Conservation (phyloP, 306 rosid species). For the Prunus mume region DNA sequence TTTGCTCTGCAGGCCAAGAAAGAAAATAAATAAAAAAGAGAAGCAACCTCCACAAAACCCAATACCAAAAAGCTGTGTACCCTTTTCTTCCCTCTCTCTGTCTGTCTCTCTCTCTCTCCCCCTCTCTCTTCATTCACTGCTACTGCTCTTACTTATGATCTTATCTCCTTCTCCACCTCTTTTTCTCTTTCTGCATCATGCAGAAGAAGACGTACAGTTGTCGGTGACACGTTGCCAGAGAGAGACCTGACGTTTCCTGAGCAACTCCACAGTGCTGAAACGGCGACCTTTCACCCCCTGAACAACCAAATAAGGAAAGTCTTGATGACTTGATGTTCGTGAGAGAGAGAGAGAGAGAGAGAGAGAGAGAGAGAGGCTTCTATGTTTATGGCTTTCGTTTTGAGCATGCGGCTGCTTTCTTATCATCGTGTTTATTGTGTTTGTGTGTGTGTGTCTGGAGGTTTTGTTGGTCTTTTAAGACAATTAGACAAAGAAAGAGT, state of each 20-base stretch:
- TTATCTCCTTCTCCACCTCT: not conserved
- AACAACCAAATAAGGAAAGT: constrained; percentile 15
- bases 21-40: not conserved
- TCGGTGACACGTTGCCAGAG: constrained; percentile 23
- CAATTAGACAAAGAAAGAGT: not conserved
- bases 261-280: not conserved
- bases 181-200: constrained; percentile 26
- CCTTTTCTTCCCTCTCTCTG: constrained; percentile 11
- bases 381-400: not conserved
- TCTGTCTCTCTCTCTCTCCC: not conserved
- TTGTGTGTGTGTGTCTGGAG: too few species aligned
- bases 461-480: not conserved
- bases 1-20: constrained; percentile 10
- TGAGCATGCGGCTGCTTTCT: not conserved
- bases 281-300: not conserved
- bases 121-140: constrained; percentile 1
- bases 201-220: constrained; percentile 25
- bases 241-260: constrained; percentile 1
- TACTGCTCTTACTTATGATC: not conserved
- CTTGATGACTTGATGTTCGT: not conserved
- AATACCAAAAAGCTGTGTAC: not conserved
- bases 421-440: not conserved
- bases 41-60: not conserved
- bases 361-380: constrained; percentile 19
- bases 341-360: constrained; percentile 9